Percentiles rank a stretch among this genome's conserved stretches.
Evolutionary conservation across 306 rosid genomes (phyloP).

Genomic region (Medicago ruthenica): DNA sequence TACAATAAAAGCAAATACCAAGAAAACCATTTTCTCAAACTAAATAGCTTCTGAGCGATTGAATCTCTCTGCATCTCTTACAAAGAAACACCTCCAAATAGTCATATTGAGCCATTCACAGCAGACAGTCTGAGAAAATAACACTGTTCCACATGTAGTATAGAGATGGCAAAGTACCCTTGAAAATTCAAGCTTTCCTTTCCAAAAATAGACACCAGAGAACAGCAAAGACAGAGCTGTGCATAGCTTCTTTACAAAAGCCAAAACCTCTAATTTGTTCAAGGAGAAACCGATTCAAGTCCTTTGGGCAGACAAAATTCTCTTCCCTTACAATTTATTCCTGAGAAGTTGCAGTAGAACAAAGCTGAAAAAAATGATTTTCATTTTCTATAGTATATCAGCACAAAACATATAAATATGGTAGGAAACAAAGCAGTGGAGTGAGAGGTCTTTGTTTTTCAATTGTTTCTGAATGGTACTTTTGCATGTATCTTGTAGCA

Average conservation of each 20-base stretch:
- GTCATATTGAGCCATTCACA: neutral
- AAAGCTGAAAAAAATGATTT: neutral
- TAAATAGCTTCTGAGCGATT: conserved; percentile 1
- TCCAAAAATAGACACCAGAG: neutral
- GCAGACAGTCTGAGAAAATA: neutral
- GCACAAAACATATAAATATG: neutral
- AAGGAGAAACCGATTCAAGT: neutral
- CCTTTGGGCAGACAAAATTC: neutral
- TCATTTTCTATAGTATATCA: conserved; percentile 12
- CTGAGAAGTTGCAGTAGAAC: conserved; percentile 4
- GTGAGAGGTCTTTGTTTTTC: conserved; percentile 18
- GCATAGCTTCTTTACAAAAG: conserved; percentile 25
- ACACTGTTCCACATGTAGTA: conserved; percentile 24
- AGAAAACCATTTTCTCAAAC: neutral
- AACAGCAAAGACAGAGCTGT: neutral
- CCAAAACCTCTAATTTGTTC: neutral
- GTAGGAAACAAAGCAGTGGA: conserved; percentile 25
- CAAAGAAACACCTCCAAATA: conserved; percentile 3
- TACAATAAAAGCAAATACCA: neutral
- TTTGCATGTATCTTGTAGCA: conserved; percentile 65
- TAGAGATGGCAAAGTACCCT: conserved; percentile 9
- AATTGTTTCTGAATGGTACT: conserved; percentile 19
- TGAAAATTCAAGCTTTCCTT: conserved; percentile 19
- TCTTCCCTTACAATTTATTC: conserved; percentile 10
- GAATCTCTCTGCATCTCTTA: conserved; percentile 3